A percentile compares a stretch with the other conserved stretches of the same genome.
These are phyloP conservation scores for Plasmopara viticola DNA, from an alignment of 352 stramenopile genomes.

Conservation along the genomic window DNA sequence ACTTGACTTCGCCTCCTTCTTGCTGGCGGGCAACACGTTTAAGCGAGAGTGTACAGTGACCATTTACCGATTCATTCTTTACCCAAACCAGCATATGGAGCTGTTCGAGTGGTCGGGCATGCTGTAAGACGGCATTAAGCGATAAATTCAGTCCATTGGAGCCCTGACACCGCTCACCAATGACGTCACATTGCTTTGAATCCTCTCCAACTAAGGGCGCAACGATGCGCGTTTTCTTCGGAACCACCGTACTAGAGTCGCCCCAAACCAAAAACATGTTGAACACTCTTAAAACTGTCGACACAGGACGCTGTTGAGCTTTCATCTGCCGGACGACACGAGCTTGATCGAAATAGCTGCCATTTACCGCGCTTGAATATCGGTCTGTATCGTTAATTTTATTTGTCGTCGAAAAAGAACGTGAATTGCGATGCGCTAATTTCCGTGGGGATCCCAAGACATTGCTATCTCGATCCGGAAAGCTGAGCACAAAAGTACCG, in stretches of 20 bases:
- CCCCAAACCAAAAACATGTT: constrained; percentile 71
- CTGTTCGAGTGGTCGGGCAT: constrained; percentile 60
- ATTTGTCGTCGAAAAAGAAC: constrained; percentile 42
- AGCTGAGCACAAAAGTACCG: constrained; percentile 71
- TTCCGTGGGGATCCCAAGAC: constrained; percentile 16
- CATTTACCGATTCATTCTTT: constrained; percentile 68
- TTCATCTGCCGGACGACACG: constrained; percentile 61
- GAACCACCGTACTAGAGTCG: constrained; percentile 60
- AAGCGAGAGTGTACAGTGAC: constrained; percentile 75
- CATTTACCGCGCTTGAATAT: constrained; percentile 28
- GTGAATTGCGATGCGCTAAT: constrained; percentile 30
- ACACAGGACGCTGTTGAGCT: constrained; percentile 45
- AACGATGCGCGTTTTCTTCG: constrained; percentile 72
- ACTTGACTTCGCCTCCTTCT: constrained; percentile 65
- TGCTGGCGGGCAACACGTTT: constrained; percentile 68
- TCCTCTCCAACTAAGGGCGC: constrained; percentile 73
- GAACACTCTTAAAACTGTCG: constrained; percentile 62
- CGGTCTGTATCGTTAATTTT: constrained; percentile 20
- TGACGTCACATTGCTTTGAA: constrained; percentile 70
- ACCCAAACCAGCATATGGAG: constrained; percentile 85
- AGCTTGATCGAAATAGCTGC: constrained; percentile 76
- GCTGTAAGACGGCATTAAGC: constrained; percentile 69
- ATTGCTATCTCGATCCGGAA: constrained; percentile 32
- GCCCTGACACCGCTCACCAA: constrained; percentile 54
- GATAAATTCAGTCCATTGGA: constrained; percentile 51